Evolutionary conservation across 2,329 filamentous ascomycete species (phyloP).

Genomic region (Aspergillus pseudoviridinutans): DNA sequence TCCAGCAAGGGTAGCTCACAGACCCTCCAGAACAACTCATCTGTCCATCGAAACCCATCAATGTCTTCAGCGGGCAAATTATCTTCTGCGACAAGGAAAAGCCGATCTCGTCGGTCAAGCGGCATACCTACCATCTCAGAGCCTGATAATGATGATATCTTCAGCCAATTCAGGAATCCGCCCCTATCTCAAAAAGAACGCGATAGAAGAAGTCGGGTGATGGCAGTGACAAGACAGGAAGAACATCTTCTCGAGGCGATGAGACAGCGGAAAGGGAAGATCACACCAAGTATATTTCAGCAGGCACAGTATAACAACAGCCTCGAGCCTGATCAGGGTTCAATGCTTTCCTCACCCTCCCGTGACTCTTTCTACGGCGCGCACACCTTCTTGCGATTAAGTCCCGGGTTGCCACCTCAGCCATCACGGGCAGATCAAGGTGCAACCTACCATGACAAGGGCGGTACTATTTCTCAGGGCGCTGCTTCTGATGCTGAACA

Average conservation of each 20-base stretch:
- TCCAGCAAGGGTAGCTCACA: conserved; percentile 25
- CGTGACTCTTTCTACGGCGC: conserved; percentile 33
- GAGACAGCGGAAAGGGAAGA: conserved; percentile 45
- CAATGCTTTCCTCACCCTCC: conserved; percentile 27
- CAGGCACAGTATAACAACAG: conserved; percentile 10
- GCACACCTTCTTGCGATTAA: conserved; percentile 39
- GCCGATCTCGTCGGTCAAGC: conserved; percentile 27
- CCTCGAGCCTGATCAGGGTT: conserved; percentile 24
- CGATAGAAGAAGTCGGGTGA: conserved; percentile 44
- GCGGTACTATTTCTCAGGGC: conserved; percentile 23
- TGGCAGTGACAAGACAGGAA: conserved; percentile 53
- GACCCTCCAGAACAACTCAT: conserved; percentile 13
- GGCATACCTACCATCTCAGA: conserved; percentile 34
- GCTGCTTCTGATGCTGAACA: conserved; percentile 33
- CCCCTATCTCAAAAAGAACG: conserved; percentile 22
- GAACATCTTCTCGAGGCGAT: conserved; percentile 50
- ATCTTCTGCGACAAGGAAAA: conserved; percentile 20
- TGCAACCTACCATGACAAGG: conserved; percentile 25
- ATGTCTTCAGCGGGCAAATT: conserved; percentile 27
- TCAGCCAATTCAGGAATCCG: conserved; percentile 16
- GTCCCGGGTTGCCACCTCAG: conserved; percentile 28
- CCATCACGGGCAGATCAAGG: conserved; percentile 22
- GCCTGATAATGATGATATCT: conserved; percentile 24
- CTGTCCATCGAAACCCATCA: conserved; percentile 20
- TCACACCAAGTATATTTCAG: conserved; percentile 41